Evolutionary conservation across 805 yeast genomes (phyloP), one percentile per base, ranked within the genome.

Genomic region (Cyberlindnera nakhonratchasimensis): DNA sequence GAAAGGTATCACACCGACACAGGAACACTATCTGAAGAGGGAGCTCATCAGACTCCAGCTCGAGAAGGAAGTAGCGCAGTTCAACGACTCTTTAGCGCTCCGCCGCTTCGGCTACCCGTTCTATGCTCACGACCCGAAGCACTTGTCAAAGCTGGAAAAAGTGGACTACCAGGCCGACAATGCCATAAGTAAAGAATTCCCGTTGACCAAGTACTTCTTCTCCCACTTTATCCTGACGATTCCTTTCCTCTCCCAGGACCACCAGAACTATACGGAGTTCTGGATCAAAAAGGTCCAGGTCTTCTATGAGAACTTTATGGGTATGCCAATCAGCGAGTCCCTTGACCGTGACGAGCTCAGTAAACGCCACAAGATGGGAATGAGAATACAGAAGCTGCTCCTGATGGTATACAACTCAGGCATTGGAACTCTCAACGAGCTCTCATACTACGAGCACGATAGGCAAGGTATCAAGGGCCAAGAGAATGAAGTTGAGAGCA

Each of bases 1-100:
- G 35, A 16, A 19, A 18, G 18, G 6, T 12, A 40, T 83, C 35
- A 63, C 78, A 12, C 77, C 90, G 3, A 69, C 75, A 0, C 87
- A 90, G 59, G 96, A 88, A 62, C 97, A 91, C 57, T 86, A 84
- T 61, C 71, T 93, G 40, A 91, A 91, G 62, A 79, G 95, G 54
- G 90, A 86, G 63, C 70, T 91, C 14, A 65, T 91, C 21, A 74
- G 77, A 47, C 67, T 74, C 11, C 76, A 85, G 55, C 64, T 89
- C 24, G 70, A 72, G 11, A 57, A 70, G 5, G 99, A 91, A 60
- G 67, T 88, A 31, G 74, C 68, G 22, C 61, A 60, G 18, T 63
- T 89, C 30, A 74, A 80, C 46, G 77, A 79, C 45, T 76, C 79
- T 24, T 66, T 75, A 16, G 82, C 89, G 11, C 67, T 91, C 30